Evolutionary conservation across 2,329 filamentous ascomycete species (phyloP).

Genomic region (Cytospora mali): DNA sequence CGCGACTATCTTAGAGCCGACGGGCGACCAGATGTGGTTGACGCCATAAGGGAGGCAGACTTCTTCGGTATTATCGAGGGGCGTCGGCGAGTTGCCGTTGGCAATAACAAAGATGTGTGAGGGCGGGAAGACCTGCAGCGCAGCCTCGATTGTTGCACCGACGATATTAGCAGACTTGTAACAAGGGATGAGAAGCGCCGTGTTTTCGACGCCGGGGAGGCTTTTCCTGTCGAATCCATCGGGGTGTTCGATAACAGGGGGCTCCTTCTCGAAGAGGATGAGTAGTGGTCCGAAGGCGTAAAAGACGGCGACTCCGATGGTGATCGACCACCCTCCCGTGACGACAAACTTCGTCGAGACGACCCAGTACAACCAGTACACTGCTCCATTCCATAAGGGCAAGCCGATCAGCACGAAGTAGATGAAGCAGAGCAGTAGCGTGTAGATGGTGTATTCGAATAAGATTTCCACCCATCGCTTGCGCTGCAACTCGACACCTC

Average conservation of each 20-base stretch:
- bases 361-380: slow-evolving; percentile 46
- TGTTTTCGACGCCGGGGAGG: slow-evolving; percentile 12
- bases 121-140: slow-evolving; percentile 48
- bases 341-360: slow-evolving; percentile 44
- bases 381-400: slow-evolving; percentile 49
- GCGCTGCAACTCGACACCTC: slow-evolving; percentile 28
- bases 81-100: slow-evolving; percentile 50
- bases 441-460: slow-evolving; percentile 30
- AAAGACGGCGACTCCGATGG: slow-evolving; percentile 39
- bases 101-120: slow-evolving; percentile 51
- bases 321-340: slow-evolving; percentile 44
- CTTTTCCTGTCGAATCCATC: slow-evolving; percentile 21
- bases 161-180: slow-evolving; percentile 49
- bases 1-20: slow-evolving; percentile 52
- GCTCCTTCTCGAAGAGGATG: slow-evolving; percentile 39
- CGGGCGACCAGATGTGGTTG: slow-evolving; percentile 51
- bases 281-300: slow-evolving; percentile 30
- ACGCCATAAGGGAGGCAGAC: slow-evolving; percentile 47
- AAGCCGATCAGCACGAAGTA: slow-evolving; percentile 50
- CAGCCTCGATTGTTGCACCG: slow-evolving; percentile 44
- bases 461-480: slow-evolving; percentile 31
- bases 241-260: slow-evolving; percentile 29
- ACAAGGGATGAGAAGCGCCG: slow-evolving; percentile 46
- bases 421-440: slow-evolving; percentile 40
- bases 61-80: slow-evolving; percentile 50